A percentile compares a stretch with the other conserved stretches of the same genome.
Conservation (phyloP, 2,329 filamentous ascomycete species). For the Epichloe sylvatica region DNA sequence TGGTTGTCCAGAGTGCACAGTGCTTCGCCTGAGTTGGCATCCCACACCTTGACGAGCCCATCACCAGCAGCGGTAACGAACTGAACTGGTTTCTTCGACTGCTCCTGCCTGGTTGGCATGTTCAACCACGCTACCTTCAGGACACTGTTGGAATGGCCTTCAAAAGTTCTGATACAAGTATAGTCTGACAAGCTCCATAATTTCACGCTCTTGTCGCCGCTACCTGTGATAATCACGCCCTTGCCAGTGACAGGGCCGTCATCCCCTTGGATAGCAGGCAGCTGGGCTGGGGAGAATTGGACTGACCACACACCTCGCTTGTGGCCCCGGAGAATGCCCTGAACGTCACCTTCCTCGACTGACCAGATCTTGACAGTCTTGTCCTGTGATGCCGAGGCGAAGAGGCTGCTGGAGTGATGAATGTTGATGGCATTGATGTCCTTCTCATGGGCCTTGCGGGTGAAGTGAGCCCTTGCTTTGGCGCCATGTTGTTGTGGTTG, state of each 20-base stretch:
- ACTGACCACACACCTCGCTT: constrained; percentile 94
- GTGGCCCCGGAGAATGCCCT: constrained; percentile 84
- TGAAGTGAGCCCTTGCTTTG: constrained; percentile 58
- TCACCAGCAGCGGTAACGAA: constrained; percentile 85
- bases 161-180: constrained; percentile 82
- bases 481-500: constrained; percentile 28
- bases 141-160: constrained; percentile 91
- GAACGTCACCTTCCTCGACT: constrained; percentile 71
- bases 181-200: constrained; percentile 91
- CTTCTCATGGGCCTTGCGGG: constrained; percentile 93
- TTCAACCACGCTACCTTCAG: constrained; percentile 84
- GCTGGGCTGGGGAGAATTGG: constrained; percentile 68
- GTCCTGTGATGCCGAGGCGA: constrained; percentile 93
- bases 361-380: constrained; percentile 97
- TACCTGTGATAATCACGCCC: constrained; percentile 77
- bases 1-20: constrained; percentile 93
- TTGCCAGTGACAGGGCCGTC: constrained; percentile 60
- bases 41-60: constrained; percentile 93
- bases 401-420: constrained; percentile 59
- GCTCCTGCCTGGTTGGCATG: constrained; percentile 33
- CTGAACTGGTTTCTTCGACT: constrained; percentile 47
- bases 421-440: constrained; percentile 93
- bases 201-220: constrained; percentile 90
- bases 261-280: constrained; percentile 58
- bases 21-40: constrained; percentile 68